Base-by-base conservation (phyloP, 257 asterid species). In the Coffea canephora region DNA sequence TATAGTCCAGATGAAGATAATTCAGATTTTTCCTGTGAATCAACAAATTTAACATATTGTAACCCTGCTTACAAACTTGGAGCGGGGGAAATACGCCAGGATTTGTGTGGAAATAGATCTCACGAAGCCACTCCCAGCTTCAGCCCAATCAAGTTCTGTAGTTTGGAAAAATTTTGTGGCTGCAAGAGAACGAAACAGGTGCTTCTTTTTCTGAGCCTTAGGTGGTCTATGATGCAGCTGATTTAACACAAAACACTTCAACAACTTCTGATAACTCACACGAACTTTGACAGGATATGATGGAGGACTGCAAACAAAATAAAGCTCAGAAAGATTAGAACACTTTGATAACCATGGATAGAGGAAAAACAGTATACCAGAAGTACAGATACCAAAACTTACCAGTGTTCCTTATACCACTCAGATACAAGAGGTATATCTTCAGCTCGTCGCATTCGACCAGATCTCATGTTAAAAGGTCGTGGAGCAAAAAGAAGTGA, bases 331-430 rank as follows among this genome's bases (percentile, higher is more conserved):
- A 68, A n/a, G 78, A 65, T 54, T 72, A 68, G 66, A 21, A 15
- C 65, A n/a, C 48, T 68, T 49, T 27, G 74, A 55, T 27, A 48
- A 57, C n/a, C 59, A 75, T 3, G 8, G 61, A 69, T 70, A 65
- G 16, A n/a, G 61, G 23, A 45, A n/a, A 74, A 57, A 36, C 67
- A 74, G 39, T 39, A 34, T 54, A 15, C 57, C 82, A 36, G 73
- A 19, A 50, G 8, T 11, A 55, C 62, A 25, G 76, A 77, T 76
- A 80, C 73, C 73, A 59, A 52, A 62, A 18, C 90, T 74, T 85
- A 95, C 99, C 99, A 96, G 89, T 96, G 99, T 80, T 96, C 99
- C 93, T 96, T 96, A 77, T 76, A 96, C 99, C 99, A 96, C 88
- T 96, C 99, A 50, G 99, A 94, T 45, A 96, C 99, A 43, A 96